phyloP scores from a whole-genome alignment of 805 yeast species.

The Suhomyces sp. region DNA sequence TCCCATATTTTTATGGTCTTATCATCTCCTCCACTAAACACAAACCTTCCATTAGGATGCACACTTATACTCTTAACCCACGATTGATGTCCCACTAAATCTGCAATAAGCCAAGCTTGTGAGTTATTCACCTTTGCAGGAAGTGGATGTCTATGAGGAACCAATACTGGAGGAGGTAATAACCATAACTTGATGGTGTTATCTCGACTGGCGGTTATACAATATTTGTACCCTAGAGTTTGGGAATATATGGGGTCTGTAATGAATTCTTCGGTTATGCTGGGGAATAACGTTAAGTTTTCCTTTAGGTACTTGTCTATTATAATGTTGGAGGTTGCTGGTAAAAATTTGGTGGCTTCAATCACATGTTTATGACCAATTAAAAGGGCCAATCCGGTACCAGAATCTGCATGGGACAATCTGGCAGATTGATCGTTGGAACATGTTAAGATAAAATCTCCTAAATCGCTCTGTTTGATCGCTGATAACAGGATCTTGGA shows the following conservation, averaged over 20 bases:
- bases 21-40: conserved; percentile 79
- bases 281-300: conserved; percentile 29
- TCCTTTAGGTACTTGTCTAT: conserved; percentile 46
- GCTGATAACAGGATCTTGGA: conserved; percentile 12
- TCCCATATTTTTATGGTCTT: conserved; percentile 79
- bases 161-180: conserved; percentile 62
- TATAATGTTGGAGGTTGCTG: conserved; percentile 45
- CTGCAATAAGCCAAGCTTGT: conserved; percentile 57
- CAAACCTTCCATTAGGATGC: conserved; percentile 74
- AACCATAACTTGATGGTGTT: conserved; percentile 73
- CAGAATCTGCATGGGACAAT: conserved; percentile 62
- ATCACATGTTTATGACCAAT: conserved; percentile 83
- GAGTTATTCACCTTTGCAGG: conserved; percentile 54
- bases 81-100: conserved; percentile 73
- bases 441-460: conserved; percentile 65
- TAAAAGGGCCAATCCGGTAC: conserved; percentile 65
- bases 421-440: conserved; percentile 78
- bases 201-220: conserved; percentile 80
- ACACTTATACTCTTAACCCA: conserved; percentile 75
- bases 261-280: conserved; percentile 32
- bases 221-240: conserved; percentile 61
- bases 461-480: conserved; percentile 29
- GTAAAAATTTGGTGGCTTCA: conserved; percentile 70
- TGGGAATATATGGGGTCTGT: conserved; percentile 26
- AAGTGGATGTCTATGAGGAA: conserved; percentile 54